phyloP scores from a whole-genome alignment of 148 eudicot species.

The Chenopodium suecicum region DNA sequence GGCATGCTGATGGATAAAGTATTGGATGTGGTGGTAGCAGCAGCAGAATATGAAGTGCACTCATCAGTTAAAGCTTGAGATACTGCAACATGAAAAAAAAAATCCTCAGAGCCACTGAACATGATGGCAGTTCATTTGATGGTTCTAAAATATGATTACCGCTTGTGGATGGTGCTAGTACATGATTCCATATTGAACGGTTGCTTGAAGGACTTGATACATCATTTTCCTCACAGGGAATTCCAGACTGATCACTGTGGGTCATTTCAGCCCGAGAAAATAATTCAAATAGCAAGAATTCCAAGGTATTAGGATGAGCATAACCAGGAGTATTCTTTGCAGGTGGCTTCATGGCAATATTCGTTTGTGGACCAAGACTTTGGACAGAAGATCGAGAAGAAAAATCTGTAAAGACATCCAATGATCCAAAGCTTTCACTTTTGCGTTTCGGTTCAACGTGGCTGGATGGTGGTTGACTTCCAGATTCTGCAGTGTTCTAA shows the following conservation, averaged over 20 bases:
- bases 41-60: neutral
- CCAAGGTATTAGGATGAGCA: constrained; percentile 46
- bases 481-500: constrained; percentile 34
- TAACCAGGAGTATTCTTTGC: constrained; percentile 20
- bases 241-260: constrained; percentile 17
- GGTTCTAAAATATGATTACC: neutral
- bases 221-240: constrained; percentile 4
- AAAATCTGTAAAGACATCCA: constrained; percentile 41
- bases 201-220: constrained; percentile 21
- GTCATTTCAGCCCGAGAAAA: constrained; percentile 36
- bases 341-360: constrained; percentile 25
- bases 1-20: constrained; percentile 7
- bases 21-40: neutral
- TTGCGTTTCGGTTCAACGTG: constrained; percentile 29
- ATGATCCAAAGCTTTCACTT: constrained; percentile 37
- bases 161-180: constrained; percentile 7
- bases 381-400: constrained; percentile 31
- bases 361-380: constrained; percentile 26
- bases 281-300: constrained; percentile 51
- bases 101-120: constrained; percentile 4
- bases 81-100: neutral
- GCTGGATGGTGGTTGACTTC: constrained; percentile 18
- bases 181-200: neutral
- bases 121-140: constrained; percentile 9
- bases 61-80: constrained; percentile 5